Evolutionary conservation across 345 rosid species (phyloP).

Genomic region (Corymbia maculata): DNA sequence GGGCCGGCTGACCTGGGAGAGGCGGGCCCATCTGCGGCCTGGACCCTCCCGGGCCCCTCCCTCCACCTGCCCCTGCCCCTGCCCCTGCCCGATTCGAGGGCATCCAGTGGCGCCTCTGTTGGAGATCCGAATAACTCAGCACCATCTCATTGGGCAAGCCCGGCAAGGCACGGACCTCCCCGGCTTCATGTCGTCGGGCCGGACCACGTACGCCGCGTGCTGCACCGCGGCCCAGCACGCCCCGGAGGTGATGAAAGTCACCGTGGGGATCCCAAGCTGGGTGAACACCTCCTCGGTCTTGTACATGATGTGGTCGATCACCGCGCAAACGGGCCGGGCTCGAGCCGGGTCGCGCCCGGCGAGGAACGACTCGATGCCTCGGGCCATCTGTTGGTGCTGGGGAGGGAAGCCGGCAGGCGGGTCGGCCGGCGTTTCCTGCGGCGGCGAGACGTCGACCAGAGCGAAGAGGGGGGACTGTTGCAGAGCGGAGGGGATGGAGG

Average conservation of each 20-base stretch:
- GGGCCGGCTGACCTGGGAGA: conserved; percentile 20
- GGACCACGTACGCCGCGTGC: conserved; percentile 22
- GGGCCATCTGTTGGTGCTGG: background rate
- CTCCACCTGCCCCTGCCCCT: background rate
- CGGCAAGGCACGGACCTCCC: conserved; percentile 21
- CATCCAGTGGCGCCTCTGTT: conserved; percentile 8
- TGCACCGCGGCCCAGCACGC: conserved; percentile 39
- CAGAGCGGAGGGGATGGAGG: conserved; percentile 14
- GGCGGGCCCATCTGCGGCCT: conserved; percentile 16
- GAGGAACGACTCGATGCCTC: conserved; percentile 12
- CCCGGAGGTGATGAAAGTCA: conserved; percentile 34
- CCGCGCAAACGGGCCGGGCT: conserved; percentile 18
- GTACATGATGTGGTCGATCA: conserved; percentile 33
- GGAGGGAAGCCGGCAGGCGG: background rate
- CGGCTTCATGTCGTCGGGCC: conserved; percentile 11
- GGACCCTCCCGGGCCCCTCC: background rate
- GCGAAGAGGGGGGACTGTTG: background rate
- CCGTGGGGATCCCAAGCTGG: conserved; percentile 17
- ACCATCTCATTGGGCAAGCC: conserved; percentile 34
- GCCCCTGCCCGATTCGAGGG: background rate
- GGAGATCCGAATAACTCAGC: conserved; percentile 20
- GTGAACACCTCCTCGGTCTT: conserved; percentile 12
- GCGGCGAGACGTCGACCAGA: background rate
- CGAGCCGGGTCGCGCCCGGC: background rate
- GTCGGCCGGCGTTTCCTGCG: background rate